phyloP scores from a whole-genome alignment of 1,139 yeast genomes.

The Zygoascus hellenicus region DNA sequence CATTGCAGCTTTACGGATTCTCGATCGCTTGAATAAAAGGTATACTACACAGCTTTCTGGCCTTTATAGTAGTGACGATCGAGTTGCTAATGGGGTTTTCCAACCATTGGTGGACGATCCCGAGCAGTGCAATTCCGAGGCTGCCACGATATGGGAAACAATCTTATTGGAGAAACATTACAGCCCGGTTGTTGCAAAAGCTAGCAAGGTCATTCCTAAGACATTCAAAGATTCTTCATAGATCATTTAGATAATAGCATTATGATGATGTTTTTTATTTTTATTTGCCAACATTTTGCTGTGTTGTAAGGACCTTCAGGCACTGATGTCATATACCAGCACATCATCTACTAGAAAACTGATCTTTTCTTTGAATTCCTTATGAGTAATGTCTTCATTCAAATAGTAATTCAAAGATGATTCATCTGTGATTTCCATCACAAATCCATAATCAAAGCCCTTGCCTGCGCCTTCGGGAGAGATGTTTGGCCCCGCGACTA shows the following conservation, averaged over 20 bases:
- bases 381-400: constrained; percentile 8
- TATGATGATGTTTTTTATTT: neutral
- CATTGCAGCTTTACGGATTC: constrained; percentile 66
- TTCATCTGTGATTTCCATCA: constrained; percentile 4
- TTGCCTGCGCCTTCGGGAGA: constrained; percentile 6
- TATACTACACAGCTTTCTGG: constrained; percentile 62
- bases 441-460: constrained; percentile 9
- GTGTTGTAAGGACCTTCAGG: neutral
- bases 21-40: constrained; percentile 68
- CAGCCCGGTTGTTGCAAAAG: constrained; percentile 65
- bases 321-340: constrained; percentile 5
- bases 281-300: too few relatives aligned
- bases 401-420: constrained; percentile 1
- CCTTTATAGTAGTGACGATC: constrained; percentile 80
- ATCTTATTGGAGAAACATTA: constrained; percentile 74
- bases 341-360: constrained; percentile 6
- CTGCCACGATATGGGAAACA: constrained; percentile 88
- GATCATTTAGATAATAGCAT: neutral
- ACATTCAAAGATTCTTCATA: neutral
- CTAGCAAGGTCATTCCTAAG: constrained; percentile 34
- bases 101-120: constrained; percentile 61
- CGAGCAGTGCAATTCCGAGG: constrained; percentile 76
- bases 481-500: constrained; percentile 4
- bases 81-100: constrained; percentile 71
- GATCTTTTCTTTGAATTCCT: constrained; percentile 5